Evolutionary conservation across 1,139 yeast species (phyloP).

Genomic region (Yamadazyma spencermartinsiae): DNA sequence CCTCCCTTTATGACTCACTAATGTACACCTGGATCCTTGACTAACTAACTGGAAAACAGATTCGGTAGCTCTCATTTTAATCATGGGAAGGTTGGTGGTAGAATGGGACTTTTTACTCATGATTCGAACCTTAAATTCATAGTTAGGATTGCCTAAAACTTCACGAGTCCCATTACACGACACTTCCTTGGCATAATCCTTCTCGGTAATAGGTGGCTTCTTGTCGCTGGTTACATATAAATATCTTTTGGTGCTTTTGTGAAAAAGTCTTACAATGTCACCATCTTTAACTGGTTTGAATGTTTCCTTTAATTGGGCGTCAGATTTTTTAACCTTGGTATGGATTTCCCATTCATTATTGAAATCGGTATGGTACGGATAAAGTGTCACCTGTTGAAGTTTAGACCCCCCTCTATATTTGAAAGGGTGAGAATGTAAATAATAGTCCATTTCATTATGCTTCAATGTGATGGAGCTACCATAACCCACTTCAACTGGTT

Average conservation of each 20-base stretch:
- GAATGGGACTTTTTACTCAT: slow-evolving; percentile 28
- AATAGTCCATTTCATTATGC: slow-evolving; percentile 61
- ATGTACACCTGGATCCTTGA: slow-evolving; percentile 57
- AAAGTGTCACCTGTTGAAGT: slow-evolving; percentile 70
- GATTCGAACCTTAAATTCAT: slow-evolving; percentile 51
- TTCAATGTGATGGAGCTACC: slow-evolving; percentile 70
- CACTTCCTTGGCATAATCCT: slow-evolving; percentile 77
- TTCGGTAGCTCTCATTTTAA: slow-evolving; percentile 50
- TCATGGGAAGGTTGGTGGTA: slow-evolving; percentile 32
- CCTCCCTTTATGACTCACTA: slow-evolving; percentile 60
- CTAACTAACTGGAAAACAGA: slow-evolving; percentile 61
- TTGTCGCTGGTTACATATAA: slow-evolving; percentile 50
- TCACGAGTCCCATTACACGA: slow-evolving; percentile 59
- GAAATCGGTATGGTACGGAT: slow-evolving; percentile 48
- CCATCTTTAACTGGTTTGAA: slow-evolving; percentile 48
- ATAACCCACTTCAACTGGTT: slow-evolving; percentile 54
- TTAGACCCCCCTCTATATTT: slow-evolving; percentile 54
- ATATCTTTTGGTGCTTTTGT: slow-evolving; percentile 58
- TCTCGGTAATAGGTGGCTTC: slow-evolving; percentile 78
- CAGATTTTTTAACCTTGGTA: slow-evolving; percentile 30
- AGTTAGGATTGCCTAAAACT: slow-evolving; percentile 49
- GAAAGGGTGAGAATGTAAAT: slow-evolving; percentile 65
- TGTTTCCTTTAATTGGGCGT: slow-evolving; percentile 30
- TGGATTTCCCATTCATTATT: slow-evolving; percentile 74
- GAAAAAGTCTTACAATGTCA: slow-evolving; percentile 58